Evolutionary conservation across 108 stramenopile genomes (phyloP), one percentile per base, ranked within the genome.

Genomic region (Fragilaria radians): DNA sequence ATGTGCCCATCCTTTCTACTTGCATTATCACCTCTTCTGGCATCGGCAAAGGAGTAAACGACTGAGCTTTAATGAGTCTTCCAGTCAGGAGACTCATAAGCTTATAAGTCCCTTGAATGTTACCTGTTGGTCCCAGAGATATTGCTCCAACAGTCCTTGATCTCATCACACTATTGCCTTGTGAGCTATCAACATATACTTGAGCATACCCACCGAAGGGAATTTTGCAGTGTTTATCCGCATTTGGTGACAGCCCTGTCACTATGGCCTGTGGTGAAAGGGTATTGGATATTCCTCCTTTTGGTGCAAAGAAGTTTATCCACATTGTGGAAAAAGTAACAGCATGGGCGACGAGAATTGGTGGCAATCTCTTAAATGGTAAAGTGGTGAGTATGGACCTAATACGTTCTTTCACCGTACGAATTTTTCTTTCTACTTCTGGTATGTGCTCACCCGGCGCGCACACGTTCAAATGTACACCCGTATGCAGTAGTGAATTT

Each of bases 361-460:
- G 22, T 28, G 75, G 75, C 17, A 71, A 17, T 17, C 19, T 29
- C 17, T 68, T 50, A 53, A 61, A 80, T 19, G 79, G 79, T 5
- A 80, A 31, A 4, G 48, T 58, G 52, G 57, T 29, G 49, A 47
- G 50, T 26, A 51, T 50, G 17, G 60, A 34, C 19, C 79, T 50
- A 11, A 28, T 31, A 11, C 74, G 48, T 28, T 80, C 72, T 51
- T 74, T 68, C 22, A 74, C 48, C 14, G 48, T 33, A 32, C 60
- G 49, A 19, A 61, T 71, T 32, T 25, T 53, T 9, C 80, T 64
- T 54, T 82, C 81, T 22, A 76, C 57, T 31, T 62, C 75, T 26
- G 71, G 68, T 1, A 79, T 71, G 54, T 82, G 81, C 30, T 76
- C 77, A 24, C 70, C 66, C 22, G 49, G n/a, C 14, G 56, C 27